Percentiles rank a stretch among this genome's conserved stretches.
phyloP scores from a whole-genome alignment of 225 moss, liverwort and hornwort species.

The Bryum argenteum region DNA sequence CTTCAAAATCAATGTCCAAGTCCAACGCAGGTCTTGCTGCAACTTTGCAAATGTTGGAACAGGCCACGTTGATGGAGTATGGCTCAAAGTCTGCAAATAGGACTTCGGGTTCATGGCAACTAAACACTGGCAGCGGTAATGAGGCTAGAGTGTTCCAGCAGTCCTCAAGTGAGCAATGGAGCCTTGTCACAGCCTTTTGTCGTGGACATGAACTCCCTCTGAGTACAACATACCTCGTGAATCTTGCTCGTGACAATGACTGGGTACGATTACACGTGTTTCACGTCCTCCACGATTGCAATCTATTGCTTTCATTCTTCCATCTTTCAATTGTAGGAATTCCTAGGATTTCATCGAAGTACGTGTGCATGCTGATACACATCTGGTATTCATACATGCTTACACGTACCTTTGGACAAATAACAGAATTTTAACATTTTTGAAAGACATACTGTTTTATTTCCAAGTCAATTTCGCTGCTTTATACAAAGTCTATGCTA shows the following conservation, averaged over 20 bases:
- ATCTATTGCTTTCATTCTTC: neutral
- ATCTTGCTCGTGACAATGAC: conserved; percentile 75
- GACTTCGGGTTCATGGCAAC: conserved; percentile 60
- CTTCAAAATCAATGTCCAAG: conserved; percentile 19
- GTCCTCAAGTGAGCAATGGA: conserved; percentile 70
- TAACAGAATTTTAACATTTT: neutral
- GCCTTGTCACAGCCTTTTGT: conserved; percentile 77
- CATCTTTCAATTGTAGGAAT: neutral
- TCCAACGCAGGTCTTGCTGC: conserved; percentile 26
- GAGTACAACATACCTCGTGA: conserved; percentile 62
- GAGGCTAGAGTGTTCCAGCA: conserved; percentile 63
- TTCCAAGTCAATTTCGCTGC: neutral
- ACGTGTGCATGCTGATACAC: neutral
- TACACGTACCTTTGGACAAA: neutral
- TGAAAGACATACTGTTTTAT: neutral
- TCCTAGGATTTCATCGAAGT: neutral
- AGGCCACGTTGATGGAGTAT: conserved; percentile 64
- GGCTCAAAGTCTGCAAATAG: conserved; percentile 38
- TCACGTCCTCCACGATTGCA: conserved; percentile 1
- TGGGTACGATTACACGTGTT: conserved; percentile 48
- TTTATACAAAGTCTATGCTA: neutral
- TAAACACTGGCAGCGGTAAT: conserved; percentile 62
- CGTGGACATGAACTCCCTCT: conserved; percentile 67
- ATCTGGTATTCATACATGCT: neutral
- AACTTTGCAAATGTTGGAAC: conserved; percentile 61